Conservation (phyloP, 106 monocot species). For the Dactylorhiza incarnata region DNA sequence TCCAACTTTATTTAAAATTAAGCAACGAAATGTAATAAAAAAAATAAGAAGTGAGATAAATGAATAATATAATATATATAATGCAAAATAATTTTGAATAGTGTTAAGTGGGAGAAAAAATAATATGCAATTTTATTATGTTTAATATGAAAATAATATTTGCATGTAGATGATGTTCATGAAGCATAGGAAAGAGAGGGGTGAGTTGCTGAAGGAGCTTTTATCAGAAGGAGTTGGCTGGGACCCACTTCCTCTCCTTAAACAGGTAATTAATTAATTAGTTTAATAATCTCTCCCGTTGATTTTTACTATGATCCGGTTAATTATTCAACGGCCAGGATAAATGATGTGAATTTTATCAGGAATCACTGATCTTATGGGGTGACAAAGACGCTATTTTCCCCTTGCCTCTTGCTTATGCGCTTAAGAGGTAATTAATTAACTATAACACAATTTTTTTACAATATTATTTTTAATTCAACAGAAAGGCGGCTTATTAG, state of each 20-base stretch:
- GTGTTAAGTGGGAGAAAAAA: no score
- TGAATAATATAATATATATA: no score
- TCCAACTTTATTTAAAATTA: no score
- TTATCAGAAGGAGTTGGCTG: conserved; percentile 35
- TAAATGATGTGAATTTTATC: not conserved
- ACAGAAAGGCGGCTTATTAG: no score
- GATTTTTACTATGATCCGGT: no score
- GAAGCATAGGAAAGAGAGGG: conserved; percentile 57
- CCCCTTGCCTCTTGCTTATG: conserved; percentile 44
- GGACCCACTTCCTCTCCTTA: conserved; percentile 49
- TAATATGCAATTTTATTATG: no score
- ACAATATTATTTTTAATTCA: no score
- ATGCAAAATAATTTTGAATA: no score
- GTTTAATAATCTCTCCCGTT: not conserved
- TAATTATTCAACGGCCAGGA: no score
- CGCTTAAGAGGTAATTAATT: conserved; percentile 42
- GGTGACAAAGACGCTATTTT: conserved; percentile 66
- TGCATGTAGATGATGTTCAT: conserved; percentile 48
- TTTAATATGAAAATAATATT: not conserved
- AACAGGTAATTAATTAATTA: conserved; percentile 32
- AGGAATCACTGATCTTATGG: conserved; percentile 79
- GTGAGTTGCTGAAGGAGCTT: conserved; percentile 47
- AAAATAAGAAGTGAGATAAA: no score
- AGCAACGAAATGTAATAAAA: no score
- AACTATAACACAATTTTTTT: not conserved